These are phyloP conservation scores for Vitellaria paradoxa DNA, from an alignment of 179 eudicot species.

Conservation along the genomic window DNA sequence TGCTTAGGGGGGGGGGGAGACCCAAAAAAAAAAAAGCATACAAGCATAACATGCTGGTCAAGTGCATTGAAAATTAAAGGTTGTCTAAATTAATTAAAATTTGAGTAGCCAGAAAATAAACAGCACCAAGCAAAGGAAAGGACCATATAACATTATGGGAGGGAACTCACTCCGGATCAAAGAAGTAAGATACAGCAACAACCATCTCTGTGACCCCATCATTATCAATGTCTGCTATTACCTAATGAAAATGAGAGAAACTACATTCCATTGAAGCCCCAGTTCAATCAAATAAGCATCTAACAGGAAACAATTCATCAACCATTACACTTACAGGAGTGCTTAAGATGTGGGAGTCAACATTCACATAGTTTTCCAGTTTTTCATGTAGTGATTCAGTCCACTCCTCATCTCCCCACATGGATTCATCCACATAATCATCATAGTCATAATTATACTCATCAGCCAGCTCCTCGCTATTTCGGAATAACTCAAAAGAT, in stretches of 20 bases:
- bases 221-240: constrained; percentile 93
- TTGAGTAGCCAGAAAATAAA: constrained; percentile 3
- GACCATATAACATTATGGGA: background rate
- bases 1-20: too few species aligned
- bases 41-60: background rate
- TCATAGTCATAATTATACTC: constrained; percentile 97
- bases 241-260: constrained; percentile 41
- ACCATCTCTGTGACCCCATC: constrained; percentile 97
- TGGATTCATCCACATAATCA: constrained; percentile 83
- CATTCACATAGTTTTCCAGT: constrained; percentile 67
- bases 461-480: constrained; percentile 84
- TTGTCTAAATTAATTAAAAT: background rate
- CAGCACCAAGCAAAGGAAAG: background rate
- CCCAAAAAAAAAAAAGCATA: too few species aligned
- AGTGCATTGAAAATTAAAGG: background rate
- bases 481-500: constrained; percentile 89
- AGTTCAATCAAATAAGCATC: background rate
- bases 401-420: constrained; percentile 99
- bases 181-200: constrained; percentile 98
- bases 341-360: constrained; percentile 83
- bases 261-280: constrained; percentile 9
- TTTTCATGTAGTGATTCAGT: constrained; percentile 72
- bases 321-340: constrained; percentile 76
- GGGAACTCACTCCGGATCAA: constrained; percentile 92
- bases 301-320: background rate